Percentiles rank a stretch among this genome's conserved stretches.
phyloP scores from a whole-genome alignment of 176 grass and related monocot genomes.

The Chrysopogon serrulatus region DNA sequence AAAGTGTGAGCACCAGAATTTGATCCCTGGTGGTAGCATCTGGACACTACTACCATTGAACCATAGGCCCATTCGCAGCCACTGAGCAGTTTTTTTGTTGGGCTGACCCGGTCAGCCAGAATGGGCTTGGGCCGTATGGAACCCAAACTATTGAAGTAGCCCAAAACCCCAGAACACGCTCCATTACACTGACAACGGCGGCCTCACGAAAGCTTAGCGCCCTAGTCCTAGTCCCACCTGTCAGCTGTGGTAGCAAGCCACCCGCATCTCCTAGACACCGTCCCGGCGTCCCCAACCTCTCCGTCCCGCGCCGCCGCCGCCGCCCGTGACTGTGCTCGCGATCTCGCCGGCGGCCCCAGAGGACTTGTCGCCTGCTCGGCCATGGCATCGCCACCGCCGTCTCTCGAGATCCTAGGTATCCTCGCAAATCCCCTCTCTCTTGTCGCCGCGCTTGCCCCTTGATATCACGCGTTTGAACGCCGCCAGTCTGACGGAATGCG shows the following conservation, averaged over 20 bases:
- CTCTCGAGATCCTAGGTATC: constrained; percentile 58
- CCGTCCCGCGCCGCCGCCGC: constrained; percentile 30
- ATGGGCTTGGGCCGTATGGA: not conserved
- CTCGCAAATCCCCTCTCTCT: not conserved
- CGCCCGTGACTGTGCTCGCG: constrained; percentile 9
- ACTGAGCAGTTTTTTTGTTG: not conserved
- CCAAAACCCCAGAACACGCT: not conserved
- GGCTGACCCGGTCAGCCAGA: not conserved
- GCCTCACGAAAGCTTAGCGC: not conserved
- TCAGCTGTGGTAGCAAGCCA: not conserved
- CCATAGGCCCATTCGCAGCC: no score
- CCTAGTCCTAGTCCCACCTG: not conserved
- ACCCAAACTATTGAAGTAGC: not conserved
- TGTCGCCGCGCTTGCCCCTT: not conserved
- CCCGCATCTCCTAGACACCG: constrained; percentile 2
- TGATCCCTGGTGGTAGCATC: no score
- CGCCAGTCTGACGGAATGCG: constrained; percentile 25
- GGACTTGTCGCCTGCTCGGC: not conserved
- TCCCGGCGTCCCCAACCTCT: constrained; percentile 25
- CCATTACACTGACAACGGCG: not conserved
- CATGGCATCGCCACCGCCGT: constrained; percentile 37
- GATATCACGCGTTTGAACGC: not conserved
- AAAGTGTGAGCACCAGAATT: no score
- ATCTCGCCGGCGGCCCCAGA: constrained; percentile 14
- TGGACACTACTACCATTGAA: no score